A percentile compares a stretch with the other conserved stretches of the same genome.
Conservation (phyloP, 2,329 filamentous ascomycete genomes). For the Hypoxylon rubiginosum region DNA sequence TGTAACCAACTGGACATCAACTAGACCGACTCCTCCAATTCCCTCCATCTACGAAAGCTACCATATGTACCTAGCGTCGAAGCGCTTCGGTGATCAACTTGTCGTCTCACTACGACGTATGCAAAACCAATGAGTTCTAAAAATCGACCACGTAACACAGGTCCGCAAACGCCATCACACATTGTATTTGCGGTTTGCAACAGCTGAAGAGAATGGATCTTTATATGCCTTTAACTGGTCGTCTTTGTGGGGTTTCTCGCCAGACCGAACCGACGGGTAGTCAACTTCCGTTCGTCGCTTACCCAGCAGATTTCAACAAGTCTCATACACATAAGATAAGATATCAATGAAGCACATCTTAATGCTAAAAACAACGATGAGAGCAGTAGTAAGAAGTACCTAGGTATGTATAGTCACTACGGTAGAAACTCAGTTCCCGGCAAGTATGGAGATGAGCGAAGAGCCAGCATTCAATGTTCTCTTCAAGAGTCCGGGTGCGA, state of each 20-base stretch:
- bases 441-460: background rate
- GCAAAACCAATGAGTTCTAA: background rate
- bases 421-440: background rate
- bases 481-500: background rate
- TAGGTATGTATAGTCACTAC: background rate
- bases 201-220: background rate
- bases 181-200: background rate
- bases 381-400: background rate
- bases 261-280: background rate
- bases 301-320: background rate
- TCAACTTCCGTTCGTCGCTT: background rate
- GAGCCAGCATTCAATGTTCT: background rate
- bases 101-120: background rate
- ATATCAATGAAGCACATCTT: background rate
- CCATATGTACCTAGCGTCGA: no score
- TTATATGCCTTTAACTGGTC: background rate
- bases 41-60: background rate
- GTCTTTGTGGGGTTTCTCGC: background rate
- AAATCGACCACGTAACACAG: background rate
- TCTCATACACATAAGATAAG: background rate
- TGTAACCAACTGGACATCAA: background rate
- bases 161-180: background rate
- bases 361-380: background rate
- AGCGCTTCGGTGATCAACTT: conserved; percentile 1
- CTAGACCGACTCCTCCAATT: background rate